Base-by-base conservation (phyloP, 75 land plant species). In the Pinus taeda region DNA sequence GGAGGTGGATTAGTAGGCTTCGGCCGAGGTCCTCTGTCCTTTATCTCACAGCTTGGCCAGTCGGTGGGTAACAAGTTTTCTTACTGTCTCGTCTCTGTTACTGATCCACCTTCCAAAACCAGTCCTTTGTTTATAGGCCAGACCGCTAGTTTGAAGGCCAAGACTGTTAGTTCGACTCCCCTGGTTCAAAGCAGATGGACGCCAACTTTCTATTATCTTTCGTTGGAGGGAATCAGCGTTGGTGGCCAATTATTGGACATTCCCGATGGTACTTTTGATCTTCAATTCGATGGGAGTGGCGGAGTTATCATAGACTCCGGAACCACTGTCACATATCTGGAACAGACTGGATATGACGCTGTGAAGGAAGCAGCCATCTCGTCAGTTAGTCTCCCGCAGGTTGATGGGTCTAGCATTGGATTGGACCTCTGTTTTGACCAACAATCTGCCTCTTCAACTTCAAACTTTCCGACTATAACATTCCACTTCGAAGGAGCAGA, bases 271-370 rank as follows among this genome's bases (percentile, higher is more conserved):
- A 29, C n/a, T 15, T 83, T 83, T 72, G 29, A 74, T 26, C 73
- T 83, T 56, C 59, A 76, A 61, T 12, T 39, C 3, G 65, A 79
- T 39, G 72, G 82, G 14, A 57, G 53, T 2, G 83, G 84, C 2
- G 84, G 84, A 22, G 49, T 83, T 8, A 83, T 83, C 36, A 58
- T 83, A 53, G 84, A 83, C 36, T 83, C 84, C 11, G 84, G 84
- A 15, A 83, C 84, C 7, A 74, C 84, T 4, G 64, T 83, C 33
- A 79, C 84, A 15, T 70, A 77, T n/a, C 82, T 83, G 26, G 59
- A 30, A 11, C 20, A 24, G n/a, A 6, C 33, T 4, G 84, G 64
- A 15, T 83, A 83, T 26, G 49, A 4, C 2, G 73, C 73, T 9
- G 26, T 83, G 15, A 59, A 73, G 30, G 70, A 79, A 11, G 83